Percentiles rank a stretch among this genome's conserved stretches.
These are phyloP conservation scores for Arachis monticola DNA, from an alignment of 331 rosid species.

Conservation along the genomic window DNA sequence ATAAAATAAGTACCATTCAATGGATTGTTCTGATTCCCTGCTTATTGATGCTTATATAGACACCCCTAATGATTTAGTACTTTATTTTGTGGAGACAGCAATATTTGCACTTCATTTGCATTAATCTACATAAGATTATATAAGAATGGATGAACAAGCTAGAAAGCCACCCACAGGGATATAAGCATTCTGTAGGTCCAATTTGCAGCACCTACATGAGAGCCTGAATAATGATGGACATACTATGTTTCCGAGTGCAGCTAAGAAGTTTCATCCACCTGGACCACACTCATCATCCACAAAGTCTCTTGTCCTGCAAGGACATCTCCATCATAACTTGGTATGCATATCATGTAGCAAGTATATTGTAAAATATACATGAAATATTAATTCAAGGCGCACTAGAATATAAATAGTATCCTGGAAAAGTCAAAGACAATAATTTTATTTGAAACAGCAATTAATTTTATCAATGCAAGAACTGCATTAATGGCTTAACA, in stretches of 20 bases:
- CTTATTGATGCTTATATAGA: constrained; percentile 35
- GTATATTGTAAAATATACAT: constrained; percentile 7
- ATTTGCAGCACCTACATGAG: constrained; percentile 32
- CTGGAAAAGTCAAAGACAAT: constrained; percentile 15
- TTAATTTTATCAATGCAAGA: constrained; percentile 16
- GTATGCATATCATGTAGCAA: constrained; percentile 6
- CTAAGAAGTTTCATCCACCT: constrained; percentile 29
- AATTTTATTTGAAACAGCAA: constrained; percentile 18
- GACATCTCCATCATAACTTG: constrained; percentile 31
- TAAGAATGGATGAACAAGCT: constrained; percentile 34
- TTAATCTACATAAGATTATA: constrained; percentile 17
- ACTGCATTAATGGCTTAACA: constrained; percentile 11
- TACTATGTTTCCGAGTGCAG: constrained; percentile 17
- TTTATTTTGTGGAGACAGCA: constrained; percentile 38
- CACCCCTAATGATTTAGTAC: constrained; percentile 12
- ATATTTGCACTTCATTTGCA: constrained; percentile 32
- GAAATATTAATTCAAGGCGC: background rate
- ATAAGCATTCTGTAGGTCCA: constrained; percentile 29
- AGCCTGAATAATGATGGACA: constrained; percentile 29
- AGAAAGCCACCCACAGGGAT: constrained; percentile 31
- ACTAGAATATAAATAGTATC: background rate
- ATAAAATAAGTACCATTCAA: constrained; percentile 36
- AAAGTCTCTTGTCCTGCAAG: constrained; percentile 40
- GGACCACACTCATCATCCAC: constrained; percentile 32
- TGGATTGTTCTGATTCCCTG: constrained; percentile 30